Conservation (phyloP, 371 early-diverging fungal genomes). For the Mortierella sp. region DNA sequence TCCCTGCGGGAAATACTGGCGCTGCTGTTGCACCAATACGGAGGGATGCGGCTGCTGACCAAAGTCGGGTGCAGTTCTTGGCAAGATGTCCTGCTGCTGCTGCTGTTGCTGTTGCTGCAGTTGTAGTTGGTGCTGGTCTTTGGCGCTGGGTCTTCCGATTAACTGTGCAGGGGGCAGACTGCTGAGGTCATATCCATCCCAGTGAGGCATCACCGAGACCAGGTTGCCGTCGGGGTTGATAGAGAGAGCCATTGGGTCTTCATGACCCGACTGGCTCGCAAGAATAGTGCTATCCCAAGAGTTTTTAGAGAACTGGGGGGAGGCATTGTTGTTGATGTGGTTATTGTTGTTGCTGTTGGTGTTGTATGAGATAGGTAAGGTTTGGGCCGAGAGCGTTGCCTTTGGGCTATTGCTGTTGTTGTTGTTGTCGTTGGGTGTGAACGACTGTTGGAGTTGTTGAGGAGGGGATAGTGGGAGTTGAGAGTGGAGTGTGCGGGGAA, state of each 20-base stretch:
- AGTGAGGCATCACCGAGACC: constrained; percentile 31
- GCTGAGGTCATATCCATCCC: constrained; percentile 42
- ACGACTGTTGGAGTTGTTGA: constrained; percentile 12
- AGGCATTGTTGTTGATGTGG: constrained; percentile 16
- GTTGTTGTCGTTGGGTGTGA: constrained; percentile 3
- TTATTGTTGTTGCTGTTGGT: constrained; percentile 1
- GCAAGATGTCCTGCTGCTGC: constrained; percentile 15
- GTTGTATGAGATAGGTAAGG: background rate
- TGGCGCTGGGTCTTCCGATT: constrained; percentile 9
- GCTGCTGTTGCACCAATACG: constrained; percentile 15
- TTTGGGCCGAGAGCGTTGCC: constrained; percentile 4
- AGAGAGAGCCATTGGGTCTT: constrained; percentile 30
- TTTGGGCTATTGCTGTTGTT: constrained; percentile 5
- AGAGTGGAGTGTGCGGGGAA: constrained; percentile 21
- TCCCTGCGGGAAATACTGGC: constrained; percentile 18
- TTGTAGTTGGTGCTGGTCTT: constrained; percentile 12
- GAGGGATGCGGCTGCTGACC: constrained; percentile 22
- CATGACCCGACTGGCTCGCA: constrained; percentile 15
- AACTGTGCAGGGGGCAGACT: constrained; percentile 24
- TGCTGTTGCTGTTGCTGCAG: constrained; percentile 21
- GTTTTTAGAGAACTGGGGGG: constrained; percentile 15
- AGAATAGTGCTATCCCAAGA: constrained; percentile 28
- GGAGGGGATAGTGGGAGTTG: constrained; percentile 5
- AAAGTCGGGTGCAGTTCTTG: background rate
- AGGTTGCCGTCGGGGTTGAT: constrained; percentile 35